Evolutionary conservation across 2,329 filamentous ascomycete genomes (phyloP), one percentile per base, ranked within the genome.

Genomic region (Diaporthe sp.): DNA sequence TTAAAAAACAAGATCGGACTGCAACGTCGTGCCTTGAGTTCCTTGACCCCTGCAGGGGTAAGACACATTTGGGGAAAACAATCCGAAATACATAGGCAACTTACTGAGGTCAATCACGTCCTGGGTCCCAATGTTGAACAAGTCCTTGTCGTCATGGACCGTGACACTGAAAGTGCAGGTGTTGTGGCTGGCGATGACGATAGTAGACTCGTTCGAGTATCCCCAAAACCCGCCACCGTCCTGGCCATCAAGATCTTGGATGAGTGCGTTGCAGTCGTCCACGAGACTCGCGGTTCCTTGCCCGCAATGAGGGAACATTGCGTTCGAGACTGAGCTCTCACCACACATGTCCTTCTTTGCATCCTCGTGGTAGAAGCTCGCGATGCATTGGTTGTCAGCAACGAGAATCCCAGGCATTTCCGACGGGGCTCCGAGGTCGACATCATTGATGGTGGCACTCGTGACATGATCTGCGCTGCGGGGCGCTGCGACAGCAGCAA

Each of bases 131-230:
- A 62, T 44, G 7, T 62, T 44, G 39, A 44, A 62, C n/a, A 62
- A 37, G 12, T 7, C 37, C 37, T 17, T 9, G 8, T 62, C 25
- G 15, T 25, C 15, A 2, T 62, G 4, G n/a, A 62, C n/a, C 25
- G 60, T 44, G n/a, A 62, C 15, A 25, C 39, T 62, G 39, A 62
- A 60, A 25, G 34, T 61, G 58, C 58, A 61, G 37, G 37, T 61
- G n/a, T 25, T 37, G 58, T 61, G 37, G 58, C 58, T 61, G 22
- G 58, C 58, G 58, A 62, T 13, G 19, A 62, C 39, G 31, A 42
- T 5, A 8, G 37, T 25, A 25, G 37, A 25, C 13, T 44, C 37
- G 3, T 25, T 42, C 12, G 37, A 8, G 37, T 17, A 42, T 0
- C 57, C 58, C 58, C 58, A 61, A 4, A 42, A 61, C 10, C 34